These are phyloP conservation scores for Neurospora africana DNA, from an alignment of 495 filamentous ascomycete genomes.

Conservation along the genomic window DNA sequence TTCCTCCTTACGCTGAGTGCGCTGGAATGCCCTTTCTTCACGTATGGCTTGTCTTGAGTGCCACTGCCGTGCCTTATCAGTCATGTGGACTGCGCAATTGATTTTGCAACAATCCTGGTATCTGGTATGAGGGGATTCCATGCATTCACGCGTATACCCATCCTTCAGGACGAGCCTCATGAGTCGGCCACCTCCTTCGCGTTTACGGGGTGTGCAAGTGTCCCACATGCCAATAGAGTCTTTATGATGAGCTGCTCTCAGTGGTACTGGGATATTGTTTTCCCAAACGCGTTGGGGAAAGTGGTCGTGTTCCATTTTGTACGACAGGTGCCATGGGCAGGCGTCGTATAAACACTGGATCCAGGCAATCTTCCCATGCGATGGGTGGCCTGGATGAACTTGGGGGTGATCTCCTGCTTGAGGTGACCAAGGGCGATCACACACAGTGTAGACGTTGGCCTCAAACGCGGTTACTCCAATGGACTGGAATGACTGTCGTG, in stretches of 20 bases:
- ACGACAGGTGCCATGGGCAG: background rate
- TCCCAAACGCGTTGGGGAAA: background rate
- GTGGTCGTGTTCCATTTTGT: background rate
- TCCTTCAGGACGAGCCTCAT: background rate
- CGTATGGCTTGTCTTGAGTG: background rate
- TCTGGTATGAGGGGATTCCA: background rate
- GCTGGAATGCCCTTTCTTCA: background rate
- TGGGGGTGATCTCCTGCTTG: background rate
- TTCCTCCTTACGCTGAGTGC: background rate
- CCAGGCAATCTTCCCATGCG: background rate
- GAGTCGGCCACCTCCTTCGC: background rate
- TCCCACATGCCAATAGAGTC: background rate
- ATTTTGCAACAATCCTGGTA: background rate
- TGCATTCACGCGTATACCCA: background rate
- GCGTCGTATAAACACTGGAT: background rate
- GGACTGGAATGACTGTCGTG: too few species aligned
- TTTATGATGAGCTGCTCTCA: background rate
- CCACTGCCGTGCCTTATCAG: background rate
- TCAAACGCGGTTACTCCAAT: background rate
- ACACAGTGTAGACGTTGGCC: background rate
- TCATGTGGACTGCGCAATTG: background rate
- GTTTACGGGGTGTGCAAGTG: background rate
- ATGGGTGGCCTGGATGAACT: background rate
- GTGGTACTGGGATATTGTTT: background rate
- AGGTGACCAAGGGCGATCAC: background rate